Conservation (phyloP, 306 rosid genomes). For the Trifolium repens region DNA sequence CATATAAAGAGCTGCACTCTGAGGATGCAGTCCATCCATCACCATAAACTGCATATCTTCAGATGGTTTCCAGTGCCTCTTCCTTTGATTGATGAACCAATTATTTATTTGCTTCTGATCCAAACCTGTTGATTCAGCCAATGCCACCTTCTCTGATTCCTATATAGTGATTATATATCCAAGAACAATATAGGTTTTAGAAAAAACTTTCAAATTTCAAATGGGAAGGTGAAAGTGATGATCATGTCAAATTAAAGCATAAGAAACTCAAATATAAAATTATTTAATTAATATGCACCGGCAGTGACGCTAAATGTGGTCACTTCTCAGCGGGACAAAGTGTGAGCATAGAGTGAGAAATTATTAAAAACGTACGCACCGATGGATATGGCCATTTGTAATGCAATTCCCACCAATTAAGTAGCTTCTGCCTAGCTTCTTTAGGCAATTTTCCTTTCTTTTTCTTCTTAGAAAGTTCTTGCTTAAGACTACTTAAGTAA, state of each 20-base stretch:
- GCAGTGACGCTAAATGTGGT: no score
- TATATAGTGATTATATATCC: slow-evolving; percentile 26
- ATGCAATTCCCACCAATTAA: slow-evolving; percentile 97
- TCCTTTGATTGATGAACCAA: slow-evolving; percentile 99
- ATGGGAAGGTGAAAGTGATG: no score
- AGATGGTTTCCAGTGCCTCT: slow-evolving; percentile 98
- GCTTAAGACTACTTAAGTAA: slow-evolving; percentile 88
- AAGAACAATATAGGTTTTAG: not conserved
- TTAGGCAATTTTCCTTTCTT: slow-evolving; percentile 96
- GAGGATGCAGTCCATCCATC: slow-evolving; percentile 93
- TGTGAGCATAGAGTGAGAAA: not conserved
- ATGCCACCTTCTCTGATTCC: slow-evolving; percentile 97
- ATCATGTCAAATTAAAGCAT: no score
- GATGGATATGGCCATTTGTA: slow-evolving; percentile 99
- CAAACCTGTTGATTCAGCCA: slow-evolving; percentile 95
- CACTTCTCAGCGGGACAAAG: no score
- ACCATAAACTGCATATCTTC: slow-evolving; percentile 99
- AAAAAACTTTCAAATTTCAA: no score
- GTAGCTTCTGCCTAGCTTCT: slow-evolving; percentile 97
- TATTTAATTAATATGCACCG: no score
- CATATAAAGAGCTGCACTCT: slow-evolving; percentile 74
- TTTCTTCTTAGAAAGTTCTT: slow-evolving; percentile 97
- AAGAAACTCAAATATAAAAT: no score
- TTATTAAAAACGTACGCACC: slow-evolving; percentile 52
- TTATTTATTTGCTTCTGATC: slow-evolving; percentile 97